A percentile compares a stretch with the other conserved stretches of the same genome.
phyloP scores from a whole-genome alignment of 805 yeast species.

The Tetrapisispora taiwanensis region DNA sequence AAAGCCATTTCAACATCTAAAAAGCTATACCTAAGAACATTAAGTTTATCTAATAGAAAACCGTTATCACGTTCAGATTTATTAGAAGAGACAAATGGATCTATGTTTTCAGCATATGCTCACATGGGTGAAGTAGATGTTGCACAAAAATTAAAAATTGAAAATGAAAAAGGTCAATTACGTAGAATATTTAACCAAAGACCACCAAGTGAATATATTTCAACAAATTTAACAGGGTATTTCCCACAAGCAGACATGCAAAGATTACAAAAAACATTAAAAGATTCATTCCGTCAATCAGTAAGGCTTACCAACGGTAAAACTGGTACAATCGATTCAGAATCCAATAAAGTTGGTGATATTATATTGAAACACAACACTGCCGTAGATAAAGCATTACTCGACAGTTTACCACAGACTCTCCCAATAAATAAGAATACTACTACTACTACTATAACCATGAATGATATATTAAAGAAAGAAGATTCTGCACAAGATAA shows the following conservation, averaged over 20 bases:
- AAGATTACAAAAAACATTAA: conserved; percentile 66
- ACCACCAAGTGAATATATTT: conserved; percentile 87
- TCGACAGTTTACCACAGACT: conserved; percentile 24
- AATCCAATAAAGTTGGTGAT: conserved; percentile 51
- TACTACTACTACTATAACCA: too few relatives aligned
- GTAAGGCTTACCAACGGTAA: conserved; percentile 36
- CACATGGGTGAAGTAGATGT: background rate
- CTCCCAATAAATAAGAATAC: too few relatives aligned
- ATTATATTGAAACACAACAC: conserved; percentile 45
- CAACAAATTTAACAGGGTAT: conserved; percentile 79
- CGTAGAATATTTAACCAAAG: conserved; percentile 66
- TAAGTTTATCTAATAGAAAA: conserved; percentile 14
- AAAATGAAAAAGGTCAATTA: conserved; percentile 22
- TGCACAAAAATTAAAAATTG: conserved; percentile 9
- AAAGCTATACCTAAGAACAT: conserved; percentile 30
- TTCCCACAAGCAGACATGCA: conserved; percentile 75
- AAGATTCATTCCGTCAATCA: conserved; percentile 77
- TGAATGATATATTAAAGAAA: background rate
- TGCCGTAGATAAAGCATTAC: conserved; percentile 42
- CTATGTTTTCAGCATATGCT: background rate
- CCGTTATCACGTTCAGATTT: conserved; percentile 5
- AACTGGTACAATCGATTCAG: conserved; percentile 17
- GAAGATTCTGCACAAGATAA: background rate
- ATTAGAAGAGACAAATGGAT: background rate
- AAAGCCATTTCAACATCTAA: conserved; percentile 49